These are phyloP conservation scores for Funneliformis mosseae DNA, from an alignment of 192 early-diverging fungal genomes.

Conservation along the genomic window DNA sequence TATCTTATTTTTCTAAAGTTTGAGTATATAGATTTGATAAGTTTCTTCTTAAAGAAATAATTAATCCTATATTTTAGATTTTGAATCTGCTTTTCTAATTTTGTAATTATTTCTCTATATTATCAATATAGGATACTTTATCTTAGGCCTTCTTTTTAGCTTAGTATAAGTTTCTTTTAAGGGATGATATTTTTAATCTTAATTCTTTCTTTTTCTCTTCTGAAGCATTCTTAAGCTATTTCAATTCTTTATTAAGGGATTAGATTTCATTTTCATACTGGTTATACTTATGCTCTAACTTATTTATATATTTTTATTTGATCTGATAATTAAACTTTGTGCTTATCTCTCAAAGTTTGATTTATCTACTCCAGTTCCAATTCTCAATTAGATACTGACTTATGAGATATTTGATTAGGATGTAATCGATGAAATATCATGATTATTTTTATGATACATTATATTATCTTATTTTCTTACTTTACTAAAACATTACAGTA, in stretches of 20 bases:
- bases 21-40: conserved; percentile 25
- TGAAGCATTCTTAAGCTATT: conserved; percentile 12
- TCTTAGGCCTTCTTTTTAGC: conserved; percentile 12
- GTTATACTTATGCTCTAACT: conserved; percentile 6
- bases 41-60: conserved; percentile 17
- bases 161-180: conserved; percentile 2
- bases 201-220: conserved; percentile 24
- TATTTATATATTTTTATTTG: too few species aligned
- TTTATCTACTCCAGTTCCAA: conserved; percentile 15
- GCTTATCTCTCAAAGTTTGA: conserved; percentile 23
- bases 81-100: conserved; percentile 14
- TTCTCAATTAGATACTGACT: not conserved
- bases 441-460: conserved; percentile 16
- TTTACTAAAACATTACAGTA: not conserved
- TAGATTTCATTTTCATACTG: not conserved
- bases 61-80: conserved; percentile 17
- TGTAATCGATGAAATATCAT: conserved; percentile 19
- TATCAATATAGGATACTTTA: conserved; percentile 15
- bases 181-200: conserved; percentile 1
- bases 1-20: conserved; percentile 23
- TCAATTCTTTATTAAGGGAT: conserved; percentile 4
- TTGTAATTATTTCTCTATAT: conserved; percentile 28
- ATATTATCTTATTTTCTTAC: conserved; percentile 24
- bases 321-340: conserved; percentile 23
- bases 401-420: conserved; percentile 22